These are phyloP conservation scores for Populus hybrid DNA, from an alignment of 441 rosid species.

Conservation along the genomic window DNA sequence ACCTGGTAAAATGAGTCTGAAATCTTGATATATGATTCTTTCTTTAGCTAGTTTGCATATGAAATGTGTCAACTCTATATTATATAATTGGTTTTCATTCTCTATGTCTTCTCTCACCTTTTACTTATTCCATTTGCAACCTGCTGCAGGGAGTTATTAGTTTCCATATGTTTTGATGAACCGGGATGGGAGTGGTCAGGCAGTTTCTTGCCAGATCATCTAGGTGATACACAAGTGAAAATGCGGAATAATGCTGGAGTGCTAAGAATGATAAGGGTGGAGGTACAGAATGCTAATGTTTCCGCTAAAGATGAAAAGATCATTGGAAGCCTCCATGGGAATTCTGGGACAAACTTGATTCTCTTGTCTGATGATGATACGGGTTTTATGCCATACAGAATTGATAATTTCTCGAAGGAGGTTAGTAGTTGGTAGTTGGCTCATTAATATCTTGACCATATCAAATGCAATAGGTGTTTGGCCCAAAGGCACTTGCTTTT, in stretches of 20 bases:
- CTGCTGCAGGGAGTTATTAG: constrained; percentile 73
- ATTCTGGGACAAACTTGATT: constrained; percentile 89
- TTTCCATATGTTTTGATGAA: constrained; percentile 81
- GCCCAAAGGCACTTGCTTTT: not conserved
- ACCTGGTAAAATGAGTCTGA: too few relatives aligned
- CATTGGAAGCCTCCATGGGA: constrained; percentile 71
- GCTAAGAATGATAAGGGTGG: constrained; percentile 80
- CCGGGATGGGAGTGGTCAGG: constrained; percentile 99
- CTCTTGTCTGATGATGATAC: constrained; percentile 91
- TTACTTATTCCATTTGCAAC: constrained; percentile 18
- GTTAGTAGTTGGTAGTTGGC: constrained; percentile 47
- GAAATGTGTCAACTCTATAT: not conserved
- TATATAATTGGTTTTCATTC: not conserved
- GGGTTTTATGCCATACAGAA: constrained; percentile 95
- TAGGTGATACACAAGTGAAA: constrained; percentile 96
- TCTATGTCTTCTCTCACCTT: not conserved
- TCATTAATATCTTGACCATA: constrained; percentile 9
- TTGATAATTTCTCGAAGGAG: constrained; percentile 99
- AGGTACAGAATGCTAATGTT: constrained; percentile 90
- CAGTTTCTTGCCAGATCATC: constrained; percentile 91
- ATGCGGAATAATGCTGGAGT: constrained; percentile 78
- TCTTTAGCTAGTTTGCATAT: not conserved
- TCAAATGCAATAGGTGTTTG: not conserved
- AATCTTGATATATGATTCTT: not conserved
- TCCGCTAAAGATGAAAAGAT: constrained; percentile 74